Base-by-base conservation (phyloP, 2,329 filamentous ascomycete species). In the Berkeleyomyces rouxiae region DNA sequence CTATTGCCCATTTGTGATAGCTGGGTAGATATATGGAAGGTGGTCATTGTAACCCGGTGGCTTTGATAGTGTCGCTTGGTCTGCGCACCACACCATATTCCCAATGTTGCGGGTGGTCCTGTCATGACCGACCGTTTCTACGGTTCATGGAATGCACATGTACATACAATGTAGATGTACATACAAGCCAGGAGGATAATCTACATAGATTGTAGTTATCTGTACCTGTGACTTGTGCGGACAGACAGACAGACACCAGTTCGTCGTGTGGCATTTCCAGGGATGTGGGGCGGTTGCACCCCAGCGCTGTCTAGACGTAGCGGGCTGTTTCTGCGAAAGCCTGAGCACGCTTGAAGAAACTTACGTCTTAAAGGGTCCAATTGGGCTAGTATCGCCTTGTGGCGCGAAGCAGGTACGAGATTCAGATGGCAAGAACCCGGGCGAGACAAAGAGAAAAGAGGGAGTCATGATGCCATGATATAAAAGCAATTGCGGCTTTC, bases 361-460 rank as follows among this genome's bases (percentile, higher is more conserved):
- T 55, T 55, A 13, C n/a, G 51, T 16, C 51, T 13, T n/a, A 46
- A 46, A 46, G 13, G 43, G 43, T 4, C 43, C 11, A 4, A 37
- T 55, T 55, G 39, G 36, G 11, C 7, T 1, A 55, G 10, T 39
- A 55, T 39, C 39, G 4, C 23, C 23, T 23, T 23, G 23, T 23
- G 23, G 23, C 23, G 23, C 23, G 51, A 55, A 36, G 51, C 33
- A 55, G 51, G 51, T 55, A 55, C 51, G 39, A n/a, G 13, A 5
- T 46, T n/a, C 33, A 55, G 51, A 55, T 55, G 51, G 16, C 51
- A 55, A 37, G 51, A 55, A 55, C 51, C 16, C 33, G 51, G 51
- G 51, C 13, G 51, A 59, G 57, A 59, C 23, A 59, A 7, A 58
- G n/a, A 59, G 42, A 33, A 58, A 43, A 58, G 23, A 58, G n/a